Conservation (phyloP, 2,329 filamentous ascomycete genomes). For the Lachnellula cervina region DNA sequence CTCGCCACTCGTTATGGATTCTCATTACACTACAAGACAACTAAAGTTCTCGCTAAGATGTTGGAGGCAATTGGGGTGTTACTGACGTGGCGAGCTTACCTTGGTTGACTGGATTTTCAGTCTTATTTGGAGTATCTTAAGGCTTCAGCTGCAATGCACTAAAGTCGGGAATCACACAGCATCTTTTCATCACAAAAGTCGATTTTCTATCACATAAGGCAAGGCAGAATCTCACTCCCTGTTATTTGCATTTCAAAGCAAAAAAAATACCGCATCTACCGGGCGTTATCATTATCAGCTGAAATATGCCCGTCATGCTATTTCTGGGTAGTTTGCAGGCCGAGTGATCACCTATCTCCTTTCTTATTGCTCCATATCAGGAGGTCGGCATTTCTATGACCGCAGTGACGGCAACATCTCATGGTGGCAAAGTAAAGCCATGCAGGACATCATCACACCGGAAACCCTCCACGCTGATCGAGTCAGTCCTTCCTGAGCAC, state of each 20-base stretch:
- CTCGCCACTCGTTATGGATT: constrained; percentile 20
- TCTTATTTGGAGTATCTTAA: constrained; percentile 19
- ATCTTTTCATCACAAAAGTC: constrained; percentile 4
- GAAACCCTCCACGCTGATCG: constrained; percentile 7
- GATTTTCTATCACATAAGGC: constrained; percentile 17
- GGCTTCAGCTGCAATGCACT: constrained; percentile 21
- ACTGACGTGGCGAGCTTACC: constrained; percentile 31
- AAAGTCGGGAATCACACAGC: constrained; percentile 15
- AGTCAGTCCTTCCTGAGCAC: constrained; percentile 2
- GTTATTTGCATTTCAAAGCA: constrained; percentile 2
- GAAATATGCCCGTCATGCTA: not conserved
- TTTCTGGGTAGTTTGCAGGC: constrained; percentile 3
- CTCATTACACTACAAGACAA: constrained; percentile 11
- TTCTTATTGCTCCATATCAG: constrained; percentile 13
- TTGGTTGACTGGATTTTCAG: constrained; percentile 22
- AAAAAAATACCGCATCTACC: constrained; percentile 5
- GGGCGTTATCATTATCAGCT: constrained; percentile 2
- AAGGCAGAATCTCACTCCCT: constrained; percentile 14
- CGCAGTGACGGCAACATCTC: constrained; percentile 8
- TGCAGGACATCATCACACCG: constrained; percentile 19
- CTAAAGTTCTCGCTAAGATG: constrained; percentile 21
- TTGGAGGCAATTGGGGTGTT: constrained; percentile 18
- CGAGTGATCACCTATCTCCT: constrained; percentile 4
- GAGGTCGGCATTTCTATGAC: constrained; percentile 2
- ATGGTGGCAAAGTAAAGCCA: constrained; percentile 19